phyloP scores from a whole-genome alignment of 345 rosid species.

The Hibiscus trionum region DNA sequence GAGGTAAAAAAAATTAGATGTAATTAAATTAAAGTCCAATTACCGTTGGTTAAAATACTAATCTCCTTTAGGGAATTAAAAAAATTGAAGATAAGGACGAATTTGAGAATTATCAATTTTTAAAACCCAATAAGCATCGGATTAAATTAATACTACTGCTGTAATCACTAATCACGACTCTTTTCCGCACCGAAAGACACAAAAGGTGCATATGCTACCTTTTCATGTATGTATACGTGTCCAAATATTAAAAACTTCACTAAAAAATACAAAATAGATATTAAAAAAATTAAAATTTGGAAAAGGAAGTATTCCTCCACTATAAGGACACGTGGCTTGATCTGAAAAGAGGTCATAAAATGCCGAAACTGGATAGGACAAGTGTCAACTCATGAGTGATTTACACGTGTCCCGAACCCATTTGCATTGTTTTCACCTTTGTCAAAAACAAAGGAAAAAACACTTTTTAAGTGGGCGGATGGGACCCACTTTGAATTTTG shows the following conservation, averaged over 20 bases:
- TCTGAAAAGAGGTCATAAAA: not conserved
- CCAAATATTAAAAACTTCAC: not conserved
- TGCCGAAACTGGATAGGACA: no score
- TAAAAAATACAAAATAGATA: not conserved
- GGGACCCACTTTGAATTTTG: not conserved
- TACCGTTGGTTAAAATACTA: no score
- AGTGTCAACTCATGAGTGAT: not conserved
- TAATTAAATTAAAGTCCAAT: no score
- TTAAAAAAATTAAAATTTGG: not conserved
- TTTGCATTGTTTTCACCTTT: not conserved
- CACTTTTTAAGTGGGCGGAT: not conserved
- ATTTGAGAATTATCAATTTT: no score
- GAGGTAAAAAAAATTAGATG: no score
- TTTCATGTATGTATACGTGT: not conserved
- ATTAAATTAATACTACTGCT: not conserved
- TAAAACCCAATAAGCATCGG: not conserved
- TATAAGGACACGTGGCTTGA: not conserved
- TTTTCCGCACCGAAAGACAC: conserved; percentile 4
- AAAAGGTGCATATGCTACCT: not conserved
- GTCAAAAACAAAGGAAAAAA: not conserved
- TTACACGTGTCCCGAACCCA: not conserved
- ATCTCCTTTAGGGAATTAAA: no score
- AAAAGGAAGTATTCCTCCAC: not conserved
- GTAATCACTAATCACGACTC: not conserved
- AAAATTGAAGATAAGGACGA: no score